These are phyloP conservation scores for Yamadazyma sp. DNA, from an alignment of 805 yeast genomes.

Conservation along the genomic window DNA sequence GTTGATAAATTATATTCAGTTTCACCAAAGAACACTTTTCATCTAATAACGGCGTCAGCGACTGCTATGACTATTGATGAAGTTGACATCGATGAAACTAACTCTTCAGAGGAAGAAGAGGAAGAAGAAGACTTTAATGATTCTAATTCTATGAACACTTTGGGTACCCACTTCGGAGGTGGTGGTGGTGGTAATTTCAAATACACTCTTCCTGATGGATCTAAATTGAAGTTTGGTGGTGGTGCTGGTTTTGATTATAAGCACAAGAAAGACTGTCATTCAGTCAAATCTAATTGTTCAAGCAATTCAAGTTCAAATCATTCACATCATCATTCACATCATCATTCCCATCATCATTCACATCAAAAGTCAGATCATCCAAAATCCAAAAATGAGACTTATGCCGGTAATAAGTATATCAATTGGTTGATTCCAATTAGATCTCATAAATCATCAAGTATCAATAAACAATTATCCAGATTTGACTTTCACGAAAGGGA, in stretches of 20 bases:
- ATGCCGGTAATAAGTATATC: constrained; percentile 2
- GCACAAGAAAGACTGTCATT: too few species aligned
- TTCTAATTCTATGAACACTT: constrained; percentile 8
- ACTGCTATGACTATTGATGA: constrained; percentile 16
- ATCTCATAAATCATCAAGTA: not conserved
- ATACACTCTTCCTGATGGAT: constrained; percentile 20
- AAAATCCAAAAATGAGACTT: not conserved
- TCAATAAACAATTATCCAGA: constrained; percentile 9
- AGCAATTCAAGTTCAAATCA: not conserved
- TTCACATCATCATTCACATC: not conserved
- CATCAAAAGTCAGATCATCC: not conserved
- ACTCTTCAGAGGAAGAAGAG: not conserved
- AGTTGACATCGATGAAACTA: constrained; percentile 1
- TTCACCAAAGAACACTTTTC: constrained; percentile 39
- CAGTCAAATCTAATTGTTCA: too few species aligned
- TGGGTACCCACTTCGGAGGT: constrained; percentile 19
- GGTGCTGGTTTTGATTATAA: constrained; percentile 26
- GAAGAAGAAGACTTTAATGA: constrained; percentile 6
- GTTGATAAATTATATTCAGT: constrained; percentile 39
- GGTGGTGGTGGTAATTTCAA: constrained; percentile 25
- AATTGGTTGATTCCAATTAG: constrained; percentile 12
- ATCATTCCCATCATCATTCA: not conserved
- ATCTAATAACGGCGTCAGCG: constrained; percentile 26
- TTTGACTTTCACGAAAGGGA: constrained; percentile 10
- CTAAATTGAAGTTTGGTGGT: constrained; percentile 22